Evolutionary conservation across 2,329 filamentous ascomycete species (phyloP).

Genomic region (Aspergillus sp.): DNA sequence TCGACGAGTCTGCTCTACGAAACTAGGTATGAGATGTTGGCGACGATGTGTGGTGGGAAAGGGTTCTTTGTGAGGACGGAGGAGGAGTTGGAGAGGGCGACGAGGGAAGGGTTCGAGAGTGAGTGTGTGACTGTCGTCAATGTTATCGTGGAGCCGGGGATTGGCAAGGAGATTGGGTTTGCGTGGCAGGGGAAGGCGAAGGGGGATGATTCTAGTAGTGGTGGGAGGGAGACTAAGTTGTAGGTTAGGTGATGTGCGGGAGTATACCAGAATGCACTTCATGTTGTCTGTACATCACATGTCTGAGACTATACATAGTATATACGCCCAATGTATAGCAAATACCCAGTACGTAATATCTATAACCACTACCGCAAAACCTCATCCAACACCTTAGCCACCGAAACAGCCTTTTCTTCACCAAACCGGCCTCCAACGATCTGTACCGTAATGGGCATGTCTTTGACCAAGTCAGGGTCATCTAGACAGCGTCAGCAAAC

Average conservation of each 20-base stretch:
- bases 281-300: too few relatives aligned
- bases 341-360: neutral
- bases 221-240: conserved; percentile 25
- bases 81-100: conserved; percentile 55
- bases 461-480: conserved; percentile 33
- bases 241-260: neutral
- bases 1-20: conserved; percentile 56
- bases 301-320: too few relatives aligned
- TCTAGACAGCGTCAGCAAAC: conserved; percentile 16
- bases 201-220: too few relatives aligned
- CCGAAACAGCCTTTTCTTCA: conserved; percentile 35
- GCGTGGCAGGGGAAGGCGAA: conserved; percentile 34
- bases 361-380: conserved; percentile 13
- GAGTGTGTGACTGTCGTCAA: conserved; percentile 55
- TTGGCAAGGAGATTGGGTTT: conserved; percentile 43
- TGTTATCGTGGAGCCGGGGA: conserved; percentile 56
- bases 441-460: conserved; percentile 36
- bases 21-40: conserved; percentile 57
- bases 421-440: conserved; percentile 37
- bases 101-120: conserved; percentile 51
- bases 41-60: conserved; percentile 56
- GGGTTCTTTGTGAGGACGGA: conserved; percentile 55
- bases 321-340: too few relatives aligned
- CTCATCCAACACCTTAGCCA: conserved; percentile 33
- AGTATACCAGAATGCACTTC: neutral